These are phyloP conservation scores for Microbotryum silenes-acaulis DNA, from an alignment of 1,284 basidiomycete species.

Conservation along the genomic window DNA sequence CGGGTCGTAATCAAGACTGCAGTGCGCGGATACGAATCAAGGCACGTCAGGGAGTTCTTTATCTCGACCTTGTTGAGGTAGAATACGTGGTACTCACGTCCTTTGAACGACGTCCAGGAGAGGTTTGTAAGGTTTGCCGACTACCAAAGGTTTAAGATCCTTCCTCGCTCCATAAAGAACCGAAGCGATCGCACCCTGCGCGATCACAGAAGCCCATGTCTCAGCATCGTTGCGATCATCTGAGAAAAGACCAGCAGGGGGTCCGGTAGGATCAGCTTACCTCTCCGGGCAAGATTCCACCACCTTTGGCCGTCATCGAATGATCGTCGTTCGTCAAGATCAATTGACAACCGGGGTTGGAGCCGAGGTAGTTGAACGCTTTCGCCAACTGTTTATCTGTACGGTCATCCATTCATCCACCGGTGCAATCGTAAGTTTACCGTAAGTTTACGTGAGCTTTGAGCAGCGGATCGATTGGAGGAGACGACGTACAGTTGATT, in stretches of 20 bases:
- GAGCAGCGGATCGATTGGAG: too few relatives aligned
- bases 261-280: neutral
- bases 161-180: slow-evolving; percentile 68
- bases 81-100: slow-evolving; percentile 52
- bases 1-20: slow-evolving; percentile 59
- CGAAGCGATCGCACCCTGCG: slow-evolving; percentile 69
- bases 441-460: too few relatives aligned
- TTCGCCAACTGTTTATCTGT: slow-evolving; percentile 78
- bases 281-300: slow-evolving; percentile 2
- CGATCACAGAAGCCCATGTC: neutral
- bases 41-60: neutral
- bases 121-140: slow-evolving; percentile 83
- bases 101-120: slow-evolving; percentile 94
- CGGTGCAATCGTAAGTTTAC: too few relatives aligned
- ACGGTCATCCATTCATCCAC: slow-evolving; percentile 17
- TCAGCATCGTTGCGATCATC: too few relatives aligned
- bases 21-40: too few relatives aligned
- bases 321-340: slow-evolving; percentile 88
- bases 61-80: neutral
- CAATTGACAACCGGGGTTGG: slow-evolving; percentile 68
- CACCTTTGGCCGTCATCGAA: slow-evolving; percentile 48
- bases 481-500: slow-evolving; percentile 10
- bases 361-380: slow-evolving; percentile 75
- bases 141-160: slow-evolving; percentile 54
- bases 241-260: too few relatives aligned